Evolutionary conservation across 768 basidiomycete genomes (phyloP).

Genomic region (Calvatia gigantea): DNA sequence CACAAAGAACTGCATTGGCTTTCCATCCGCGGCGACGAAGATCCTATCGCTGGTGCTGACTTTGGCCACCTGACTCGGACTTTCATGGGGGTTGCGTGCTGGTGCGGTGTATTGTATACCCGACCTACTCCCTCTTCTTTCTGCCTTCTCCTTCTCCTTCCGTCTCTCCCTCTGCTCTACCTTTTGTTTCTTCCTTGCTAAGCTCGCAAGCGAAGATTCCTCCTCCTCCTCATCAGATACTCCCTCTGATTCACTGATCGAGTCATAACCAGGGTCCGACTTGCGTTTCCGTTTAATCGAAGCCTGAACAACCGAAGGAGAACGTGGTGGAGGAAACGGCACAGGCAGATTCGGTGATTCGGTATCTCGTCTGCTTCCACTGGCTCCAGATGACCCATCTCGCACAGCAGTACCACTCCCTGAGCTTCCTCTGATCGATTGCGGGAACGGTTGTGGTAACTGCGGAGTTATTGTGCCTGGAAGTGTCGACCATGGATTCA

Average conservation of each 20-base stretch:
- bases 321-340: neutral
- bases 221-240: neutral
- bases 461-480: slow-evolving; percentile 13
- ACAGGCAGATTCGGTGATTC: neutral
- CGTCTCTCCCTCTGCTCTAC: neutral
- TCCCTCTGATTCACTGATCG: neutral
- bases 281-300: slow-evolving; percentile 8
- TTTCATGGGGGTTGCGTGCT: slow-evolving; percentile 2
- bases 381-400: slow-evolving; percentile 1
- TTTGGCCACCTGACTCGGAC: too few species aligned
- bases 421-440: slow-evolving; percentile 4
- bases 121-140: slow-evolving; percentile 1
- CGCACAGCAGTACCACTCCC: slow-evolving; percentile 1
- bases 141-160: neutral
- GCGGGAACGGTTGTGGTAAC: neutral
- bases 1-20: slow-evolving; percentile 55
- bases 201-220: neutral
- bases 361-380: neutral
- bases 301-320: neutral
- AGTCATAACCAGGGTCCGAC: neutral
- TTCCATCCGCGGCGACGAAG: slow-evolving; percentile 25
- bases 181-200: neutral
- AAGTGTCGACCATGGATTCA: slow-evolving; percentile 11
- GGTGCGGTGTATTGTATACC: slow-evolving; percentile 1
- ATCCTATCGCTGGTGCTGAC: neutral